phyloP scores from a whole-genome alignment of 179 eudicot species.

The Corrigiola litoralis region DNA sequence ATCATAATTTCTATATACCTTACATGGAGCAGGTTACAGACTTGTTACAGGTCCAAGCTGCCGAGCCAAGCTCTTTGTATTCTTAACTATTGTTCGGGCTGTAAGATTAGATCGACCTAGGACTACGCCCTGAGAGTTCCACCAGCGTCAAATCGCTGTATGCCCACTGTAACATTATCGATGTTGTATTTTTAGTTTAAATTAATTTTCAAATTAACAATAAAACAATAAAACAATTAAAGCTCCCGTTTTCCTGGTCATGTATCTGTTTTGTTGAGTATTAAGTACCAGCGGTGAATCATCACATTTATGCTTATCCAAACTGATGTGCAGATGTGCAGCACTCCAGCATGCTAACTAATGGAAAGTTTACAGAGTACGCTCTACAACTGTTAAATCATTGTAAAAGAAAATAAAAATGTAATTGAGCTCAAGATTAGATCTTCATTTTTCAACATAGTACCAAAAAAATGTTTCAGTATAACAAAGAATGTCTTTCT shows the following conservation, averaged over 20 bases:
- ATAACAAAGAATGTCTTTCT: not conserved
- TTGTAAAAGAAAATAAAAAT: no score
- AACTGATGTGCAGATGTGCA: no score
- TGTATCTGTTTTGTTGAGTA: not conserved
- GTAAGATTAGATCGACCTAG: not conserved
- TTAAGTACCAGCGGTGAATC: no score
- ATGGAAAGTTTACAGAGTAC: no score
- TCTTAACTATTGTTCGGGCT: no score
- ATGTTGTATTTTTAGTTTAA: not conserved
- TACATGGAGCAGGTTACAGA: slow-evolving; percentile 1
- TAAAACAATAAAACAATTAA: not conserved
- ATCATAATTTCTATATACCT: not conserved
- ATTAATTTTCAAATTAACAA: not conserved
- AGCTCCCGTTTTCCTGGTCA: not conserved
- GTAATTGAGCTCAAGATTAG: not conserved
- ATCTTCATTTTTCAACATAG: no score
- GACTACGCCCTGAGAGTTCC: not conserved
- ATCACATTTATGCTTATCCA: no score
- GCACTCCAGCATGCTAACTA: no score
- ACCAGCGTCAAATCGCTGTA: not conserved
- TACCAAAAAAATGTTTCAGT: not conserved
- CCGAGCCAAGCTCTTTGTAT: no score
- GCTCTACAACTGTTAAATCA: no score
- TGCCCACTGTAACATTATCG: not conserved
- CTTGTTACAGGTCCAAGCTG: no score